phyloP scores from a whole-genome alignment of 2,329 filamentous ascomycete genomes.

The Colletotrichum siamense region DNA sequence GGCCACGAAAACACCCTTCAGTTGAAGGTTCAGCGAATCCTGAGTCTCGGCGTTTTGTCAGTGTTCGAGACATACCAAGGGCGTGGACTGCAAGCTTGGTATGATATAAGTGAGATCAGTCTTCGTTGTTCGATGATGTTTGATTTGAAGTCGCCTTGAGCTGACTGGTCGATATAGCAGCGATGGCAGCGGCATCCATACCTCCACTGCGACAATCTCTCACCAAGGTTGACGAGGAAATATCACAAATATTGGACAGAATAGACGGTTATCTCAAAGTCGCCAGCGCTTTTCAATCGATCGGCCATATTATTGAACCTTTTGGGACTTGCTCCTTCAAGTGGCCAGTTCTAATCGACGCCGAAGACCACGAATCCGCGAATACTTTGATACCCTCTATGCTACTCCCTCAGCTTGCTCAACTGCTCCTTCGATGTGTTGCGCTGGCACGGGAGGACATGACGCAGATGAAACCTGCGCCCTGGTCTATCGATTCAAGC shows the following conservation, averaged over 20 bases:
- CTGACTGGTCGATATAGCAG: not conserved
- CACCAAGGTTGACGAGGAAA: not conserved
- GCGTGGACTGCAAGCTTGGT: not conserved
- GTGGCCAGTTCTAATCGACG: not conserved
- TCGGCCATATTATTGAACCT: not conserved
- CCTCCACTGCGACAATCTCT: not conserved
- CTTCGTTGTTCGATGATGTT: not conserved
- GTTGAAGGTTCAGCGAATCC: not conserved
- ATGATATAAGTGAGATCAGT: not conserved
- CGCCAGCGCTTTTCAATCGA: not conserved
- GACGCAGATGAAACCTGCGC: not conserved
- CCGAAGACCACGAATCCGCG: not conserved
- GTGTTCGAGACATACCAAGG: not conserved
- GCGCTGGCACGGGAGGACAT: not conserved
- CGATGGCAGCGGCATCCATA: not conserved
- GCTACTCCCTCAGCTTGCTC: accelerated
- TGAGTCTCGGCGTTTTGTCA: not conserved
- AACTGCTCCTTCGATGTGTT: not conserved
- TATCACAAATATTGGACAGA: not conserved
- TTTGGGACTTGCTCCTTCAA: not conserved
- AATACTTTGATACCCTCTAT: accelerated
- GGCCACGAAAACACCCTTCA: not conserved
- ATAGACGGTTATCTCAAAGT: not conserved
- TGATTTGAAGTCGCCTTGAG: not conserved
- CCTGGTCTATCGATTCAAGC: not conserved